Evolutionary conservation across 257 asterid species (phyloP).

Genomic region (Jaltomata sinuosa): DNA sequence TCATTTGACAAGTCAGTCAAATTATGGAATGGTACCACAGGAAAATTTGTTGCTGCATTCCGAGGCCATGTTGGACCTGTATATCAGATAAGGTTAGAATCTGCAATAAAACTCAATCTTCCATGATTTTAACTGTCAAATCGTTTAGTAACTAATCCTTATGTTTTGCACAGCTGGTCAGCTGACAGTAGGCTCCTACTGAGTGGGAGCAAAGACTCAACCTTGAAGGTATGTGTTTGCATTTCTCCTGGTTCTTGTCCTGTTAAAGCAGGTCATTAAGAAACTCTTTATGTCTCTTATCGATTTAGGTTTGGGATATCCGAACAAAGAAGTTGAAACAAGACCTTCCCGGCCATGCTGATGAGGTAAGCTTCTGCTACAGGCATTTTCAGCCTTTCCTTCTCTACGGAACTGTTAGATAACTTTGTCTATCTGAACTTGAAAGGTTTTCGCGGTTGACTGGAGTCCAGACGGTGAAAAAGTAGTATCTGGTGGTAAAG

Average conservation of each 20-base stretch:
- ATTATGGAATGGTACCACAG: conserved; percentile 89
- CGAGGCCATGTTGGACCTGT: conserved; percentile 98
- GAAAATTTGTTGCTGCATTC: conserved; percentile 79
- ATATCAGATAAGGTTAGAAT: conserved; percentile 77
- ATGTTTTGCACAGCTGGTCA: conserved; percentile 68
- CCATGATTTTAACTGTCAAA: background rate
- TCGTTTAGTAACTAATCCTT: conserved; percentile 4
- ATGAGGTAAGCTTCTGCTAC: conserved; percentile 45
- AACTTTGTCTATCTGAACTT: background rate
- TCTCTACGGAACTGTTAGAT: background rate
- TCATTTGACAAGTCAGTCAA: conserved; percentile 94
- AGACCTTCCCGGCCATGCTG: conserved; percentile 98
- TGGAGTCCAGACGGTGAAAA: conserved; percentile 99
- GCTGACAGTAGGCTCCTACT: conserved; percentile 91
- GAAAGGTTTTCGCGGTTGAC: conserved; percentile 87
- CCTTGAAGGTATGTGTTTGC: conserved; percentile 60
- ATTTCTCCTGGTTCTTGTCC: background rate
- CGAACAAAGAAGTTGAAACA: conserved; percentile 80
- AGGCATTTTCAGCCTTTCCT: background rate
- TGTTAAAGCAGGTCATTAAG: background rate
- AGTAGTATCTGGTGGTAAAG: conserved; percentile 96
- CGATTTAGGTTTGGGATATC: conserved; percentile 79
- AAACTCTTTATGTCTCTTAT: background rate
- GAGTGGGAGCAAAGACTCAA: conserved; percentile 98
- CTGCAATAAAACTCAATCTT: background rate